Percentiles rank a stretch among this genome's conserved stretches.
These are phyloP conservation scores for Xylaria scruposa DNA, from an alignment of 495 filamentous ascomycete species.

Conservation along the genomic window DNA sequence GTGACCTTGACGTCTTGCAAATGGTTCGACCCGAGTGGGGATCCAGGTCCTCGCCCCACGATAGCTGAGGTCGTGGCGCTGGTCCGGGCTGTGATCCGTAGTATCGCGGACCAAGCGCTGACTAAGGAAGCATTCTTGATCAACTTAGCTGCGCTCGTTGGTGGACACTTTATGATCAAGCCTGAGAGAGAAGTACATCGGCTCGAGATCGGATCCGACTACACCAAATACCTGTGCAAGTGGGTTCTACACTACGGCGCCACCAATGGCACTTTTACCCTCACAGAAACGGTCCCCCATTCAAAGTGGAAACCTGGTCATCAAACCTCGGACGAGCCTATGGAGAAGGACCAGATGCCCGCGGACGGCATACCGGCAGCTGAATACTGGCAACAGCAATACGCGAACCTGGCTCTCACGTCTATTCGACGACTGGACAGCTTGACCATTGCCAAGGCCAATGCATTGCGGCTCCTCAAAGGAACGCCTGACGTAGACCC, in stretches of 20 bases:
- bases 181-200: conserved; percentile 45
- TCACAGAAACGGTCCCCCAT: conserved; percentile 56
- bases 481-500: conserved; percentile 27
- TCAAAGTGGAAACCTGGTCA: conserved; percentile 41
- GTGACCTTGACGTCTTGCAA: conserved; percentile 46
- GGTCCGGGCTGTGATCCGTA: conserved; percentile 51
- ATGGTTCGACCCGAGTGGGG: conserved; percentile 52
- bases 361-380: conserved; percentile 42
- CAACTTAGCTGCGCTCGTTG: conserved; percentile 57
- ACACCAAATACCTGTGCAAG: conserved; percentile 49
- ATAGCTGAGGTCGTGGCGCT: conserved; percentile 57
- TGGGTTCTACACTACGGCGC: conserved; percentile 56
- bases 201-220: conserved; percentile 43
- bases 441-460: conserved; percentile 20
- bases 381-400: conserved; percentile 48
- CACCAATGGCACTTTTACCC: conserved; percentile 51
- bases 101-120: conserved; percentile 47
- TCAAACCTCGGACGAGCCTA: conserved; percentile 30
- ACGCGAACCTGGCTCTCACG: conserved; percentile 40
- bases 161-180: conserved; percentile 52
- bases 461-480: conserved; percentile 25
- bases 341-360: conserved; percentile 30
- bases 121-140: conserved; percentile 59
- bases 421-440: conserved; percentile 25
- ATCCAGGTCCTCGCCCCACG: conserved; percentile 42